Conservation (phyloP, 1,284 basidiomycete species). For the Leccinum subrobustum region DNA sequence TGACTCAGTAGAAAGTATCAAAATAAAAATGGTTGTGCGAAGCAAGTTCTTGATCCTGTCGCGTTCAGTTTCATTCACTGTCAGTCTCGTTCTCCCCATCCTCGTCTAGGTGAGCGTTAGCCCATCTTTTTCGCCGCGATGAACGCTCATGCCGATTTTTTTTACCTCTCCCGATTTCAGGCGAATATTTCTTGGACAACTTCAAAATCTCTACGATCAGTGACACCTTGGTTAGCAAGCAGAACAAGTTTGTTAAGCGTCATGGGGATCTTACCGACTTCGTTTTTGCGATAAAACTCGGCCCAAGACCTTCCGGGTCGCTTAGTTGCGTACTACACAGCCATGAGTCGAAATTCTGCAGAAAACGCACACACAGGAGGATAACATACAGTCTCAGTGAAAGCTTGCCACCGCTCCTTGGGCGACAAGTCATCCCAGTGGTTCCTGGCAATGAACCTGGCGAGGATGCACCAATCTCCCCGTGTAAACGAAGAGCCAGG, state of each 20-base stretch:
- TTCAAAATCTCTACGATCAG: constrained; percentile 22
- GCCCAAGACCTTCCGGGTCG: constrained; percentile 57
- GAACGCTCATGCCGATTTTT: constrained; percentile 20
- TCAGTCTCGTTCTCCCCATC: constrained; percentile 27
- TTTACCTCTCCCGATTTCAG: constrained; percentile 5
- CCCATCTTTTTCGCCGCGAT: constrained; percentile 22
- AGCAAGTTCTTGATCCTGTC: neutral
- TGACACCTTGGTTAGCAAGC: constrained; percentile 6
- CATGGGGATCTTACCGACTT: constrained; percentile 41
- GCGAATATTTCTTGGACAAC: constrained; percentile 24
- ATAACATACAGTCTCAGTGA: constrained; percentile 45
- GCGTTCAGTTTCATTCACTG: constrained; percentile 11
- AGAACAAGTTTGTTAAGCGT: constrained; percentile 2
- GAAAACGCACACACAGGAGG: neutral
- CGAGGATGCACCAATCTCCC: constrained; percentile 57
- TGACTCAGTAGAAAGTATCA: constrained; percentile 2
- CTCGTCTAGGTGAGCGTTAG: constrained; percentile 10
- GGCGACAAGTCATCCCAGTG: constrained; percentile 42
- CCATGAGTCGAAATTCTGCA: constrained; percentile 2
- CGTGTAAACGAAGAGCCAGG: constrained; percentile 47
- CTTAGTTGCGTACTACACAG: constrained; percentile 39
- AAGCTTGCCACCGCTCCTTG: constrained; percentile 53
- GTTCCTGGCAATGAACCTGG: constrained; percentile 52
- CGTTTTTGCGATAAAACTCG: constrained; percentile 54
- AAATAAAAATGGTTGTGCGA: constrained; percentile 1